These are phyloP conservation scores for Debaryomycetaceae sp. DNA, from an alignment of 1,139 yeast genomes.

Conservation along the genomic window DNA sequence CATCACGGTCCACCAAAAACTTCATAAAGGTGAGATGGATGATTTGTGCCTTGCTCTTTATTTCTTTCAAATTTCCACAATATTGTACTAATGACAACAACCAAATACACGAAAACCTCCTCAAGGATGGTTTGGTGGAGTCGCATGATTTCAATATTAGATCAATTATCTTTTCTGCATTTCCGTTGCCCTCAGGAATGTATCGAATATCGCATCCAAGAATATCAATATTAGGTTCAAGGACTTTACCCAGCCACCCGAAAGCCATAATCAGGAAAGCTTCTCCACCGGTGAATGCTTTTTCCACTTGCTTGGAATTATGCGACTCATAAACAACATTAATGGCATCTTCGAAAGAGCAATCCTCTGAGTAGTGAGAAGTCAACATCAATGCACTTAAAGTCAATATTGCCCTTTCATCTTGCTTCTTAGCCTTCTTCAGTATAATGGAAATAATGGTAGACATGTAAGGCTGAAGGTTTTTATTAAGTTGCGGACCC, in stretches of 20 bases:
- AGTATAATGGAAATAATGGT: conserved; percentile 29
- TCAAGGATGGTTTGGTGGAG: conserved; percentile 66
- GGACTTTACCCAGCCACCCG: conserved; percentile 70
- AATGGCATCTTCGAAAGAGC: conserved; percentile 33
- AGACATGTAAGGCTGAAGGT: conserved; percentile 12
- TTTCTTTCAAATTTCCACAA: conserved; percentile 48
- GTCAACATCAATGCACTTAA: conserved; percentile 47
- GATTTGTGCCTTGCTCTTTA: conserved; percentile 45
- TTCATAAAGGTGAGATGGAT: conserved; percentile 74
- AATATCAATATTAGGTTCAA: conserved; percentile 52
- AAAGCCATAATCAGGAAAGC: conserved; percentile 67
- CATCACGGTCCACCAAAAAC: conserved; percentile 76
- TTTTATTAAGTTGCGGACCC: conserved; percentile 23
- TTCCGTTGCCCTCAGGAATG: conserved; percentile 16
- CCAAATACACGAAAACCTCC: conserved; percentile 86
- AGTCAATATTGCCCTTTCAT: conserved; percentile 58
- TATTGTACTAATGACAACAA: conserved; percentile 74
- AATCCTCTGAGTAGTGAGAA: conserved; percentile 25
- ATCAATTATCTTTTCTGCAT: conserved; percentile 38
- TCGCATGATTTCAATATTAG: conserved; percentile 51
- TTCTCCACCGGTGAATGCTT: conserved; percentile 78
- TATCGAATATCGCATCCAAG: conserved; percentile 23
- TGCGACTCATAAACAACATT: conserved; percentile 55
- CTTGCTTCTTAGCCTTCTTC: conserved; percentile 50
- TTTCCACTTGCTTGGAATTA: conserved; percentile 67